Evolutionary conservation across 2,329 filamentous ascomycete genomes (phyloP), one percentile per base, ranked within the genome.

Genomic region (Alternaria sp.): DNA sequence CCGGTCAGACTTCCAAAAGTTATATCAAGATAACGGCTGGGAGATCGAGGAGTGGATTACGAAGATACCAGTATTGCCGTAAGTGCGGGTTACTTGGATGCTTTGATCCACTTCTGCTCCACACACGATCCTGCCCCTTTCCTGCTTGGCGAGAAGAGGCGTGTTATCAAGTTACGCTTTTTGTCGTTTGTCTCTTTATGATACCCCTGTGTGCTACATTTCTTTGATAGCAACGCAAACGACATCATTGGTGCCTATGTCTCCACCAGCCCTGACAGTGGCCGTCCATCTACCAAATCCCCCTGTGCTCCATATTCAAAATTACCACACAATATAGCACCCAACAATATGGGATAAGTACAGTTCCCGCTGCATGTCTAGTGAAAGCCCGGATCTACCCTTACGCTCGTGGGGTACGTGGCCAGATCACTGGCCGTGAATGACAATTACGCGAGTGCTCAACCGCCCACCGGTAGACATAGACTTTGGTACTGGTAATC

Each of bases 11-110:
- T 64, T 70, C n/a, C 32, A 69, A 5, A 57, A 61, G 8, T 15
- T 63, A 3, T 66, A 68, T 36, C 58, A 72, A 45, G 63, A 65
- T 13, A 65, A 68, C 2, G 72, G 62, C 1, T 73, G 71, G 70
- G 66, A 72, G 13, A 13, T 73, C 1, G 68, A 69, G 26, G 58
- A 66, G 0, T 79, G 77, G 76, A 63, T 78, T 4, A 61, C 62
- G n/a, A 59, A 66, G 45, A 76, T 77, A 9, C 75, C 75, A 0
- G 55, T 73, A 2, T 57, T 74, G 8, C 70, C 68, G 3, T 74
- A 62, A 44, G n/a, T 23, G n/a, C 13, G 21, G 30, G 2, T 30
- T 44, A 9, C 28, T 11, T 50, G 1, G 26, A 30, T 30, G 1
- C 3, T 6, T 12, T 13, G n/a, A 8, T 30, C 12, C 25, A 6